Conservation (phyloP, 192 early-diverging fungal genomes). For the Rhizophlyctis rosea region DNA sequence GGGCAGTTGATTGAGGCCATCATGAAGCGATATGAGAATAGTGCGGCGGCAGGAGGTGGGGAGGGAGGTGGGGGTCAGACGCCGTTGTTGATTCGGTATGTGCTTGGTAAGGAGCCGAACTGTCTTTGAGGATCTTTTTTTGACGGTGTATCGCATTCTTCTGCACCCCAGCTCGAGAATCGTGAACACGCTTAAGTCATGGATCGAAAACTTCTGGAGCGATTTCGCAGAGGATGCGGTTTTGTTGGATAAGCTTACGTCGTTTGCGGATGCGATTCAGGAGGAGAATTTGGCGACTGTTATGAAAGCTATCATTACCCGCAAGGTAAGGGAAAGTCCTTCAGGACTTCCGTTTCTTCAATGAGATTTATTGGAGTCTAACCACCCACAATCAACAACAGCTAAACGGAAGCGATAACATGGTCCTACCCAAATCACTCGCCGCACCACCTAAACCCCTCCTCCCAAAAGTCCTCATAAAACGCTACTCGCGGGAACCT, state of each 20-base stretch:
- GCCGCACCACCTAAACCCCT: constrained; percentile 45
- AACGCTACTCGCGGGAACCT: constrained; percentile 40
- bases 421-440: constrained; percentile 7
- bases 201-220: constrained; percentile 55
- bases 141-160: too few species aligned
- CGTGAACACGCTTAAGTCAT: constrained; percentile 50
- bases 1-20: constrained; percentile 41
- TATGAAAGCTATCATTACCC: constrained; percentile 29
- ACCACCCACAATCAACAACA: constrained; percentile 1
- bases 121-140: background rate
- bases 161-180: constrained; percentile 24
- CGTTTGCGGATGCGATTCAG: constrained; percentile 37
- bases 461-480: constrained; percentile 40
- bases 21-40: constrained; percentile 25
- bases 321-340: constrained; percentile 20
- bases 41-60: constrained; percentile 16
- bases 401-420: constrained; percentile 1
- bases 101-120: background rate
- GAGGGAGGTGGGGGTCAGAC: constrained; percentile 25
- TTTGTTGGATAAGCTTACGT: constrained; percentile 32
- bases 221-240: constrained; percentile 48
- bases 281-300: constrained; percentile 35
- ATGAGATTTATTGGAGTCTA: background rate
- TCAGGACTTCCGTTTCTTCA: background rate
- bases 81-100: constrained; percentile 34